phyloP scores from a whole-genome alignment of 441 rosid species.

The Mallotus repandus region DNA sequence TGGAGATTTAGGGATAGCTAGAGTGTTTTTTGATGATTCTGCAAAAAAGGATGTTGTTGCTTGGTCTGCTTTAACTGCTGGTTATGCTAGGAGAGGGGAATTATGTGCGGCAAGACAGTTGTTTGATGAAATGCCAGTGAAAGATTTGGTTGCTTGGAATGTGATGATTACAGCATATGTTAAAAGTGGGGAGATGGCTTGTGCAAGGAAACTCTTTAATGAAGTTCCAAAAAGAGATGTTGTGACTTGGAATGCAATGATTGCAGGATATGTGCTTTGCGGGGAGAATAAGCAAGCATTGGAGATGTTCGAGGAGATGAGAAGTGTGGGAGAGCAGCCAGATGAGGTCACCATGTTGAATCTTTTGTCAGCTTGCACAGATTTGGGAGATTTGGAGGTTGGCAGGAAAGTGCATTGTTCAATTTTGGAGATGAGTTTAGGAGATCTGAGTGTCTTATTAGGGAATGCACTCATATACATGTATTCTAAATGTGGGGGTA shows the following conservation, averaged over 20 bases:
- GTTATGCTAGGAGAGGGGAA: constrained; percentile 66
- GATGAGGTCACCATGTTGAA: constrained; percentile 79
- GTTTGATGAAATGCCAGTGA: constrained; percentile 56
- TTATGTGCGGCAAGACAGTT: constrained; percentile 46
- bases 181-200: constrained; percentile 57
- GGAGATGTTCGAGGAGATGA: constrained; percentile 58
- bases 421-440: constrained; percentile 34
- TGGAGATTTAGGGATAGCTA: constrained; percentile 62
- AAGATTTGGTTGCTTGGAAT: constrained; percentile 78
- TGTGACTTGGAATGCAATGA: constrained; percentile 76
- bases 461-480: constrained; percentile 72
- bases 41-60: constrained; percentile 55
- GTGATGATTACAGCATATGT: constrained; percentile 66
- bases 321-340: constrained; percentile 48
- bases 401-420: constrained; percentile 55
- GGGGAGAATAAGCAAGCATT: constrained; percentile 50
- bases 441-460: constrained; percentile 46
- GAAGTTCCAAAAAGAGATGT: constrained; percentile 62
- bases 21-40: constrained; percentile 52
- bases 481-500: constrained; percentile 82
- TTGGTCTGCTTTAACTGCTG: constrained; percentile 84
- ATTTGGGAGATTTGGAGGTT: constrained; percentile 52
- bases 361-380: constrained; percentile 62
- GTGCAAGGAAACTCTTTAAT: constrained; percentile 56
- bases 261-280: constrained; percentile 57